Evolutionary conservation across 2,329 filamentous ascomycete genomes (phyloP).

Genomic region (Aspergillus ibericus): DNA sequence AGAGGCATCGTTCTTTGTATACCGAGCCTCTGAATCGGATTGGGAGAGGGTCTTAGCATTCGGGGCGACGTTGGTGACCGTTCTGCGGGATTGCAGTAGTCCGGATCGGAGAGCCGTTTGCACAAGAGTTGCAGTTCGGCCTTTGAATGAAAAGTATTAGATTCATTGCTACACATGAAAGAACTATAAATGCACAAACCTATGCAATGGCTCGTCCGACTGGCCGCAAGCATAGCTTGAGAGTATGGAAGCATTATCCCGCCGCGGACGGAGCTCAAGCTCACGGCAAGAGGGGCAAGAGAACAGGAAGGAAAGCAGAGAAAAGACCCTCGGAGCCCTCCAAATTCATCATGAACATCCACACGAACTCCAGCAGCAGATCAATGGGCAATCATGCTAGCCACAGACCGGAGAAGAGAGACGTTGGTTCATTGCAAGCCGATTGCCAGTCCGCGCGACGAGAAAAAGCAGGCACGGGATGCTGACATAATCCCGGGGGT

Average conservation of each 20-base stretch:
- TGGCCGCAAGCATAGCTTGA: slow-evolving; percentile 20
- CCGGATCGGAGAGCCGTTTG: background rate
- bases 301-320: slow-evolving; percentile 2
- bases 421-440: background rate
- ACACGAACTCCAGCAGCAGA: background rate
- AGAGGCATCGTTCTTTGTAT: background rate
- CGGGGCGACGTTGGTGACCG: slow-evolving; percentile 16
- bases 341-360: slow-evolving; percentile 24
- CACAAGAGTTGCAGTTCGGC: background rate
- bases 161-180: background rate
- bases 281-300: slow-evolving; percentile 14
- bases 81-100: slow-evolving; percentile 14
- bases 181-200: background rate
- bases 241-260: slow-evolving; percentile 34
- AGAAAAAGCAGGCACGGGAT: background rate
- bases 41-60: background rate
- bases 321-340: slow-evolving; percentile 8
- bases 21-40: background rate
- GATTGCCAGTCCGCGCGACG: background rate
- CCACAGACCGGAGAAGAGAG: background rate
- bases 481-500: slow-evolving; percentile 28
- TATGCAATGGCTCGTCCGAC: slow-evolving; percentile 13
- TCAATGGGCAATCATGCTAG: background rate
- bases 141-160: background rate
- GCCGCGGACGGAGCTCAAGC: slow-evolving; percentile 16